Base-by-base conservation (phyloP, 2,329 filamentous ascomycete species). In the Calonectria crousiana region DNA sequence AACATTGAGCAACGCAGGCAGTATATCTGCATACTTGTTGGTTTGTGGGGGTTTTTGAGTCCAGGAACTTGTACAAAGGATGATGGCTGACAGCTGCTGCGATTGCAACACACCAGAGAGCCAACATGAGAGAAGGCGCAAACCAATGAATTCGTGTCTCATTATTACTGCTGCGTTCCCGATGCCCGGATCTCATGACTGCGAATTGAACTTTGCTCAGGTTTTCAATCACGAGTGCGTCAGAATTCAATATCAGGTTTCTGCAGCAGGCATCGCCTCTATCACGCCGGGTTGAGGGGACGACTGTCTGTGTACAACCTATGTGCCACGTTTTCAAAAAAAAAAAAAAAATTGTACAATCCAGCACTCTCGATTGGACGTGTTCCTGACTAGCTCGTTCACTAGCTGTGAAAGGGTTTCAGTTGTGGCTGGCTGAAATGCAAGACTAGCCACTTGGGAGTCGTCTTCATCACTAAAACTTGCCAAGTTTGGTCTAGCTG, bases 361-460 rank as follows among this genome's bases (percentile, higher is more conserved):
- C 6, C 10, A 20, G 52, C 18, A 4, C 6, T 11, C 11, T 28
- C 11, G 52, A 20, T 58, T 18, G 18, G 6, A 14, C 20, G 52
- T n/a, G 0, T 2, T 58, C 9, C 0, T 58, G 16, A 20, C 36
- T 38, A 41, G 38, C 38, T 20, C 18, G 38, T 20, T 14, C 16
- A 38, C 36, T 38, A 38, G 13, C 36, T 5, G 13, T 38, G 36
- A 11, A 4, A 10, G 14, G 4, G 36, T 36, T 58, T 58, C 30
- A 58, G 53, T 32, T 58, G 53, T 58, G 53, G 53, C 53, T 58
- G 53, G 30, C 53, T 58, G 53, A 38, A 58, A 58, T 38, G 53
- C 20, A 36, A 20, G 14, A 18, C 18, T 18, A 6, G 16, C 16
- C 3, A 34, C 32, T 34, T 34, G 32, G 6, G 32, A 34, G 30